Evolutionary conservation across 108 stramenopile genomes (phyloP).

Genomic region (Skeletonema grethae): DNA sequence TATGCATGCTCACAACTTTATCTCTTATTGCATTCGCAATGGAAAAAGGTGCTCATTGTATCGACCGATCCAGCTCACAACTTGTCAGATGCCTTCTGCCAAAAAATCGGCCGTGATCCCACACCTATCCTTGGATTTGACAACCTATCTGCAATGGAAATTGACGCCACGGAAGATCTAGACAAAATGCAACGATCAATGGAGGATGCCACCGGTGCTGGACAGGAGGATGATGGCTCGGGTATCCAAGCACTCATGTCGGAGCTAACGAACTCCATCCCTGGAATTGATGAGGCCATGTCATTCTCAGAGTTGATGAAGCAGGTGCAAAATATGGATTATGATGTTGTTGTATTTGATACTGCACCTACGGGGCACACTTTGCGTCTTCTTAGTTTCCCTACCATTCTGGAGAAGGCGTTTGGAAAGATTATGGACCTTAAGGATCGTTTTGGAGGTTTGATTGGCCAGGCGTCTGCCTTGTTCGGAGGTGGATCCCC

Average conservation of each 20-base stretch:
- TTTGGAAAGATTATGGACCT: conserved; percentile 96
- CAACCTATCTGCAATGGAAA: conserved; percentile 96
- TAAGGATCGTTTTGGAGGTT: conserved; percentile 94
- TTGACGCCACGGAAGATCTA: conserved; percentile 94
- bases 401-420: conserved; percentile 96
- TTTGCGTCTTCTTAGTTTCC: conserved; percentile 94
- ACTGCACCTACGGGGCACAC: conserved; percentile 99
- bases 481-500: conserved; percentile 86
- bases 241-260: conserved; percentile 85
- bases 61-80: conserved; percentile 99
- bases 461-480: conserved; percentile 93
- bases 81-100: conserved; percentile 97
- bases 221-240: conserved; percentile 62
- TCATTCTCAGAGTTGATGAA: conserved; percentile 98
- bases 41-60: conserved; percentile 85
- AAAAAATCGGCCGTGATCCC: conserved; percentile 98
- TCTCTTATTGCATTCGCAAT: not conserved
- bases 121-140: conserved; percentile 96
- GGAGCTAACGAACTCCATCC: conserved; percentile 94
- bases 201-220: conserved; percentile 66
- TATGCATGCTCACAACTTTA: not conserved
- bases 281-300: conserved; percentile 99
- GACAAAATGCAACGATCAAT: conserved; percentile 84
- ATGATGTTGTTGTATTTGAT: conserved; percentile 97
- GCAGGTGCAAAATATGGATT: conserved; percentile 94